phyloP scores from a whole-genome alignment of 176 grass and related monocot species.

The Leersia perrieri region DNA sequence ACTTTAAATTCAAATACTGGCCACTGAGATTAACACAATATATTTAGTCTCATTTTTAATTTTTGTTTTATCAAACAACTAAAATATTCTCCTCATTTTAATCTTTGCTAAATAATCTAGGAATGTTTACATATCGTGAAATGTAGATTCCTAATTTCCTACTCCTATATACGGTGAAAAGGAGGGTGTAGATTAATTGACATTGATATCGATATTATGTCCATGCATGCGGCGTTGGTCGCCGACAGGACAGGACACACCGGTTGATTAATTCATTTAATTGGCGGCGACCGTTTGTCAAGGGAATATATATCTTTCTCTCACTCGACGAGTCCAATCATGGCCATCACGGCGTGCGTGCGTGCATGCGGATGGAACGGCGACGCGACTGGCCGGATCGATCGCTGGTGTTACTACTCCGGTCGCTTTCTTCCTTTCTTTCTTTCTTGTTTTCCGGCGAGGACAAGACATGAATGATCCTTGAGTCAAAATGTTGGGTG shows the following conservation, averaged over 20 bases:
- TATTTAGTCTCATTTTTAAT: too few relatives aligned
- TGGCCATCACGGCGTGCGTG: neutral
- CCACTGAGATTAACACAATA: too few relatives aligned
- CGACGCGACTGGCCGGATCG: neutral
- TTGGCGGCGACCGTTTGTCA: constrained; percentile 37
- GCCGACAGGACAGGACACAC: neutral
- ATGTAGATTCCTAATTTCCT: too few relatives aligned
- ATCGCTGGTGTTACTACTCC: neutral
- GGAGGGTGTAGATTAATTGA: too few relatives aligned
- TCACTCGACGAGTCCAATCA: constrained; percentile 1
- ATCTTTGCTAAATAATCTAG: too few relatives aligned
- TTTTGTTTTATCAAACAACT: too few relatives aligned
- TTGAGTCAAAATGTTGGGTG: constrained; percentile 12
- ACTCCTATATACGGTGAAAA: too few relatives aligned
- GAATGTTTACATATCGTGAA: too few relatives aligned
- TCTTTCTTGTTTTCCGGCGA: neutral
- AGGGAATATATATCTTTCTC: constrained; percentile 11
- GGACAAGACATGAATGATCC: constrained; percentile 4
- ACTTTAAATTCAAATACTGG: too few relatives aligned
- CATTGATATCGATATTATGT: neutral
- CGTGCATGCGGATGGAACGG: neutral
- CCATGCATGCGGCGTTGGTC: neutral
- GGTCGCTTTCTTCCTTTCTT: neutral
- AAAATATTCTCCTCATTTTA: too few relatives aligned
- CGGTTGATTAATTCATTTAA: too few relatives aligned